Evolutionary conservation across 176 grass and related monocot species (phyloP).

Genomic region (maize (Zea mays)): DNA sequence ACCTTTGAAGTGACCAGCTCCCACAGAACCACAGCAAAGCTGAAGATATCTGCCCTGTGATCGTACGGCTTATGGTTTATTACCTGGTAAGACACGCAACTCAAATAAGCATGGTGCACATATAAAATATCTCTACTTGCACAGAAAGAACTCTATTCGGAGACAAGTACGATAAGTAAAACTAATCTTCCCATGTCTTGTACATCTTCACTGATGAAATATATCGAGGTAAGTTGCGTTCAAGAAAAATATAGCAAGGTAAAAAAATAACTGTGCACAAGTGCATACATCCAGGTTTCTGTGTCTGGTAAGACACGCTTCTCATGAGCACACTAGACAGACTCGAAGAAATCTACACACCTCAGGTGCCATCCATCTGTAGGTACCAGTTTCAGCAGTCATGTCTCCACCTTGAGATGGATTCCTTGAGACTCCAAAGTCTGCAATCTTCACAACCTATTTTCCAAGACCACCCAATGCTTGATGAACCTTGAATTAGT

Average conservation of each 20-base stretch:
- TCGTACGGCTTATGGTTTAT: constrained; percentile 94
- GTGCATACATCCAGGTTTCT: background rate
- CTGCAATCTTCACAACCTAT: constrained; percentile 89
- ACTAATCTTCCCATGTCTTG: background rate
- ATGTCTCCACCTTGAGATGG: constrained; percentile 69
- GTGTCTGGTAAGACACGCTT: background rate
- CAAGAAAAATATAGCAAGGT: background rate
- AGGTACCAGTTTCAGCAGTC: constrained; percentile 98
- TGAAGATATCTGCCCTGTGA: constrained; percentile 89
- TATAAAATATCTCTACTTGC: background rate
- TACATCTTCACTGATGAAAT: background rate
- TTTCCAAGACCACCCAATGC: constrained; percentile 34
- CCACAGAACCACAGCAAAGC: constrained; percentile 93
- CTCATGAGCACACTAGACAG: background rate
- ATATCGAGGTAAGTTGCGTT: background rate
- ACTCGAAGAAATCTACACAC: constrained; percentile 41
- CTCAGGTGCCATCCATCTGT: constrained; percentile 99
- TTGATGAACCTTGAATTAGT: constrained; percentile 36
- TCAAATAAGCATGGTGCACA: constrained; percentile 14
- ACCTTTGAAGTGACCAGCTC: constrained; percentile 90
- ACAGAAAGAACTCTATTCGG: background rate
- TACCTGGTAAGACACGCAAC: constrained; percentile 52
- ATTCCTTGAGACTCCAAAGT: constrained; percentile 89
- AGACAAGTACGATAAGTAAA: constrained; percentile 5
- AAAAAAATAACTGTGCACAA: background rate